Base-by-base conservation (phyloP, 75 land plant genomes). In the Pseudotsuga menziesii region DNA sequence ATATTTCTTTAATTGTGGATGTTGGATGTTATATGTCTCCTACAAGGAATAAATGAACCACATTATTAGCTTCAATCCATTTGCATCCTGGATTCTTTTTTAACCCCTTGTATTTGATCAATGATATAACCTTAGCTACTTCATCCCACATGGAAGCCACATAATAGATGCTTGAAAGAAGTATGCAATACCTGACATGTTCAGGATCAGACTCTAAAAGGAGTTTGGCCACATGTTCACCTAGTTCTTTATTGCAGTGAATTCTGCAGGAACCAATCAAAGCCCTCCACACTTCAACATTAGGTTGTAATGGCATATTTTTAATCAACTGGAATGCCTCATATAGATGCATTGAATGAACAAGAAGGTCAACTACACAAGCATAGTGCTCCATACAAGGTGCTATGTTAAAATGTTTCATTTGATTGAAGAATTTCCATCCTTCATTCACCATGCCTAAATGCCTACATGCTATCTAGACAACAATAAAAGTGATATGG, bases 81-180 rank as follows among this genome's bases (percentile, higher is more conserved):
- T 56, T 73, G 56, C 74, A 52, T 56, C 59, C 23, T 23, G 75
- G 52, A 7, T 12, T 73, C 25, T 73, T 73, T 41, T 48, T 73
- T 20, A 52, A n/a, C 39, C 26, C 54, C 32, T 29, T 73, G 4
- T 25, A 29, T 41, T 73, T 52, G 22, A 73, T 48, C 75, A 73
- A n/a, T 44, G 13, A 13, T 22, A 56, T 73, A 27, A 52, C n/a
- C 5, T 39, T 52, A 20, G 29, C 52, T 52, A 41, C 75, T 12
- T 27, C 75, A 73, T 11, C 25, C 59, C 75, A 73, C 9, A n/a
- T 44, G 19, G 57, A 57, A 20, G 75, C 52, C 9, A 17, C 52
- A 41, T 48, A 32, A 77, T 77, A 78, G 4, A 79, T 73, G 23
- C 73, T 79, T 57, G 75, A 79, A 58, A 79, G 16, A 32, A 79